These are phyloP conservation scores for Barnettozyma salicaria DNA, from an alignment of 805 yeast genomes.

Conservation along the genomic window DNA sequence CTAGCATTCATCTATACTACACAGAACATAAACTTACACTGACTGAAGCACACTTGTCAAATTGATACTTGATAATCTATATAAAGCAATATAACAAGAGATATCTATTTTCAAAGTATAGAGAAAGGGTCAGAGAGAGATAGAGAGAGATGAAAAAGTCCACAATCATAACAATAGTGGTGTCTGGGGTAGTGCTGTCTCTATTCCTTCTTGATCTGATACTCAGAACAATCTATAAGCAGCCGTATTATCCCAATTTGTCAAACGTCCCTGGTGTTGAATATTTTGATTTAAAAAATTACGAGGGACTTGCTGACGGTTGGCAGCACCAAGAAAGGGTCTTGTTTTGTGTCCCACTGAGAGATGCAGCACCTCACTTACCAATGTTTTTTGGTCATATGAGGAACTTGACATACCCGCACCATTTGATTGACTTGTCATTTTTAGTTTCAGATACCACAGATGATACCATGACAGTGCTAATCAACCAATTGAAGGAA, in stretches of 20 bases:
- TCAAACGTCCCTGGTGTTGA: slow-evolving; percentile 39
- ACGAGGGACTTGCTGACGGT: slow-evolving; percentile 68
- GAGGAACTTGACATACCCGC: slow-evolving; percentile 80
- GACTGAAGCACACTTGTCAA: too few species aligned
- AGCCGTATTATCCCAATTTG: slow-evolving; percentile 32
- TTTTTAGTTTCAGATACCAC: slow-evolving; percentile 87
- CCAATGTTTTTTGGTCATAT: slow-evolving; percentile 86
- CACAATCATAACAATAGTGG: slow-evolving; percentile 2
- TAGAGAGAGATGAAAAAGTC: slow-evolving; percentile 4
- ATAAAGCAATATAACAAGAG: too few species aligned
- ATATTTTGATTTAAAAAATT: slow-evolving; percentile 67
- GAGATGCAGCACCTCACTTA: slow-evolving; percentile 88
- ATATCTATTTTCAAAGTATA: too few species aligned
- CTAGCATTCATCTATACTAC: too few species aligned
- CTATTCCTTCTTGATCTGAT: slow-evolving; percentile 16
- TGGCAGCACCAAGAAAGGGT: slow-evolving; percentile 80
- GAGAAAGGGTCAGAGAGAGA: too few species aligned
- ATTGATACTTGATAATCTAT: too few species aligned
- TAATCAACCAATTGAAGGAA: slow-evolving; percentile 50
- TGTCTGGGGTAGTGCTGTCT: too few species aligned
- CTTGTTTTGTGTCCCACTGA: slow-evolving; percentile 80
- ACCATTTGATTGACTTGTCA: slow-evolving; percentile 74
- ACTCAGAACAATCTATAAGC: slow-evolving; percentile 8
- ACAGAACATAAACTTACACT: too few species aligned
- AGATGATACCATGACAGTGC: slow-evolving; percentile 76